A percentile compares a stretch with the other conserved stretches of the same genome.
phyloP scores from a whole-genome alignment of 1,139 yeast genomes.

The Casaregolazyma suthepensis region DNA sequence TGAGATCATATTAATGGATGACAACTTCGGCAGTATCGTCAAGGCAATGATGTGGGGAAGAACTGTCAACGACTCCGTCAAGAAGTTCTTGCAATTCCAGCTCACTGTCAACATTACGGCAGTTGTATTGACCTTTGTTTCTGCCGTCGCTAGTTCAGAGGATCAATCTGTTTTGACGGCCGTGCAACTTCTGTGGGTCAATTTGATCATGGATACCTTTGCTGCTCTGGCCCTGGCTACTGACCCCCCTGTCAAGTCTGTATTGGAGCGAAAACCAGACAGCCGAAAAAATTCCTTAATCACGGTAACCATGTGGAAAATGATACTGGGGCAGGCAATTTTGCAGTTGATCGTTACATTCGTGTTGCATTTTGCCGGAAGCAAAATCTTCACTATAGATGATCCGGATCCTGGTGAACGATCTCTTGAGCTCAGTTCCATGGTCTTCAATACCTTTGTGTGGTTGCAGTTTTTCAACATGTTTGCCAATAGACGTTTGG shows the following conservation, averaged over 20 bases:
- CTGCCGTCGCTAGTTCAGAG: slow-evolving; percentile 78
- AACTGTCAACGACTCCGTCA: slow-evolving; percentile 90
- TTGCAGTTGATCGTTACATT: slow-evolving; percentile 78
- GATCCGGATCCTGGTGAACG: slow-evolving; percentile 1
- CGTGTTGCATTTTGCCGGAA: slow-evolving; percentile 72
- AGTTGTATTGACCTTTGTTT: slow-evolving; percentile 83
- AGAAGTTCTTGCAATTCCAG: slow-evolving; percentile 93
- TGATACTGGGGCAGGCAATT: slow-evolving; percentile 84
- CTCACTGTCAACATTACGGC: slow-evolving; percentile 95
- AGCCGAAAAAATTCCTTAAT: slow-evolving; percentile 78
- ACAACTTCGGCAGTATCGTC: slow-evolving; percentile 90
- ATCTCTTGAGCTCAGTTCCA: slow-evolving; percentile 50
- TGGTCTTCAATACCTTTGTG: slow-evolving; percentile 93
- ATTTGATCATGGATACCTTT: slow-evolving; percentile 94
- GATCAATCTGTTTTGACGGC: slow-evolving; percentile 90
- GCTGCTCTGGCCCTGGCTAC: slow-evolving; percentile 98
- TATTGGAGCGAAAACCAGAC: slow-evolving; percentile 76
- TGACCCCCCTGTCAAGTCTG: slow-evolving; percentile 84
- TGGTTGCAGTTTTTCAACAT: slow-evolving; percentile 96
- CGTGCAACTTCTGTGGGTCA: slow-evolving; percentile 95
- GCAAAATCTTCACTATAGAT: slow-evolving; percentile 44
- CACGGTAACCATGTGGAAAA: slow-evolving; percentile 94
- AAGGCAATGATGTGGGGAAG: slow-evolving; percentile 99
- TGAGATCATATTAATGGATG: slow-evolving; percentile 69
- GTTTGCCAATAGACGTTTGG: slow-evolving; percentile 84